These are phyloP conservation scores for Earliella scabrosa DNA, from an alignment of 1,284 basidiomycete species.

Conservation along the genomic window DNA sequence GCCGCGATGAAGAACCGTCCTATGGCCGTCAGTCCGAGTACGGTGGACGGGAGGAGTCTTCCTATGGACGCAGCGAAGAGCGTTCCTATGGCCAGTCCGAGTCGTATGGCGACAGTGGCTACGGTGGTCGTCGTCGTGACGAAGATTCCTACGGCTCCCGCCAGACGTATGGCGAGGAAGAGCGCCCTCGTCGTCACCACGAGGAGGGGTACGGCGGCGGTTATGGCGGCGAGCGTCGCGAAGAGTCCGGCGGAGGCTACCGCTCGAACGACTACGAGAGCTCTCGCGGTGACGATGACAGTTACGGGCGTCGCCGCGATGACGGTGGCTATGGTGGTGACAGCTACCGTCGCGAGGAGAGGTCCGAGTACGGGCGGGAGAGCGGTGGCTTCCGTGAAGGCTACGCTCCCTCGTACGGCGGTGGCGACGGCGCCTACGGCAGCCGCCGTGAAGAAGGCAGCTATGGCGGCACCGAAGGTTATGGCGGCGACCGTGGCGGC, in stretches of 20 bases:
- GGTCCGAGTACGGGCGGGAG: background rate
- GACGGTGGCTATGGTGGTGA: slow-evolving; percentile 11
- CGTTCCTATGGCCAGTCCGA: background rate
- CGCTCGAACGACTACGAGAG: slow-evolving; percentile 12
- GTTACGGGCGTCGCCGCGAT: slow-evolving; percentile 8
- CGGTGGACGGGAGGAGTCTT: slow-evolving; percentile 8
- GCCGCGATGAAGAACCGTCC: slow-evolving; percentile 12
- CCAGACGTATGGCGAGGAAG: slow-evolving; percentile 12
- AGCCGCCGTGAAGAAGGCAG: slow-evolving; percentile 8
- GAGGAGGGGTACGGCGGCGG: slow-evolving; percentile 4
- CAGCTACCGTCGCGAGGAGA: background rate
- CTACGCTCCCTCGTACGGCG: slow-evolving; percentile 16
- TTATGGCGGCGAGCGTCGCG: slow-evolving; percentile 6
- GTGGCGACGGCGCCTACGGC: slow-evolving; percentile 6
- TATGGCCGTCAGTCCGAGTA: slow-evolving; percentile 15
- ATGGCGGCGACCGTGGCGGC: slow-evolving; percentile 14
- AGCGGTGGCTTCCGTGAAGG: slow-evolving; percentile 2
- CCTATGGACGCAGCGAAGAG: background rate
- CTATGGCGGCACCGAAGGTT: slow-evolving; percentile 3
- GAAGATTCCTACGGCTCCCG: slow-evolving; percentile 10
- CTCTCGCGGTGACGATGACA: slow-evolving; percentile 15
- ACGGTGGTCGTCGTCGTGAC: background rate
- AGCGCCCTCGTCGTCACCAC: slow-evolving; percentile 10
- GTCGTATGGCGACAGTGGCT: slow-evolving; percentile 1
- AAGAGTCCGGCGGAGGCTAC: slow-evolving; percentile 15